Evolutionary conservation across 495 filamentous ascomycete species (phyloP), one percentile per base, ranked within the genome.

Genomic region (Neurospora sp.): DNA sequence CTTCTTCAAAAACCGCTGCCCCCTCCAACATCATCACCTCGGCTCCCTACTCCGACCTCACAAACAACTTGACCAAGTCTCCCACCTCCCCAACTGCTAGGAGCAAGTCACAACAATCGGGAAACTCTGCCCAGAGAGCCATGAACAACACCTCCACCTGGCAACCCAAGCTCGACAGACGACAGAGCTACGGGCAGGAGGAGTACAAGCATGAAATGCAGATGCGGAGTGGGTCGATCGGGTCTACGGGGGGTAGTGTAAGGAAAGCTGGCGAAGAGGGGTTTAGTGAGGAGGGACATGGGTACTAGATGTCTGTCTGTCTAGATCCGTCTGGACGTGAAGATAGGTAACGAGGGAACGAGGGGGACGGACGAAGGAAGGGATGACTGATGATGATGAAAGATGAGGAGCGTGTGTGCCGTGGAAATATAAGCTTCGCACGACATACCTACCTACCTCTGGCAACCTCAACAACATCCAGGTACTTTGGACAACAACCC

Each of bases 141-240:
- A 84, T 84, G 78, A 73, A 69, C 44, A 70, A 61, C 69, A 83
- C 81, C 0, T 72, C 70, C 7, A 74, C 76, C 16, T 88, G 86
- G 86, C 77, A 81, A 73, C 86, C 86, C 27, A 74, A 73, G 14
- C 69, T 84, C 31, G 76, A 81, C 44, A 80, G 85, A 40, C 79
- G 75, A 38, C 83, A 85, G 74, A 86, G 84, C 75, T 88, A 81
- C 77, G 79, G 79, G 66, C 70, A 75, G 22, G 81, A 88, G 74
- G 86, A 87, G 75, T 79, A 82, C 69, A 84, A 85, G 76, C 83
- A 85, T 74, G 72, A 73, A 39, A 46, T 83, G 72, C 80, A 82
- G 73, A 48, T 11, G 38, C 22, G 70, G 44, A 81, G 72, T 70
- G 78, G 35, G 68, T 38, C 39, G 44, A 81, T 72, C 69, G 77